These are phyloP conservation scores for Canariomyces notabilis DNA, from an alignment of 2,329 filamentous ascomycete genomes.

Conservation along the genomic window DNA sequence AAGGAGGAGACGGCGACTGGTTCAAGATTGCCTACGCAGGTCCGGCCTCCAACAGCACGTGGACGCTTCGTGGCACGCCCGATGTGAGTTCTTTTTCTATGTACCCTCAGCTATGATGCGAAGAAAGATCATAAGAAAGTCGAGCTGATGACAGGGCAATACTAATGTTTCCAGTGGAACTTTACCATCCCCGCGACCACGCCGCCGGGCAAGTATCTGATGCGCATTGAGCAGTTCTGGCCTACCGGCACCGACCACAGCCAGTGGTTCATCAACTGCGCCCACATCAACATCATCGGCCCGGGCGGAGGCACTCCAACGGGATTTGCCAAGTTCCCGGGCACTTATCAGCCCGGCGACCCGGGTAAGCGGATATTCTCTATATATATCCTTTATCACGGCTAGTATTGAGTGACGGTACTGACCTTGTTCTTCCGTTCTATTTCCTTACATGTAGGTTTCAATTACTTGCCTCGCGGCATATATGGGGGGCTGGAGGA, in stretches of 20 bases:
- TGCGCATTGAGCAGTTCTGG: conserved; percentile 17
- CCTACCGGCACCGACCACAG: not conserved
- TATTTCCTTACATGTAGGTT: not conserved
- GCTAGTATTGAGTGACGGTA: no score
- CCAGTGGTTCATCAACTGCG: conserved; percentile 20
- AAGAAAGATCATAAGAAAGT: no score
- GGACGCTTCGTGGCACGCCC: conserved; percentile 5
- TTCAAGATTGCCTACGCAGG: conserved; percentile 19
- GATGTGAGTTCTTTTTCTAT: conserved; percentile 4
- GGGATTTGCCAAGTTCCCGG: conserved; percentile 14
- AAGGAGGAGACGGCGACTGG: conserved; percentile 17
- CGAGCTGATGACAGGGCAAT: not conserved
- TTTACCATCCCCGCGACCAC: conserved; percentile 17
- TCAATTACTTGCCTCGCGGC: not conserved
- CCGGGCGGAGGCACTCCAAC: conserved; percentile 13
- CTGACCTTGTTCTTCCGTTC: no score
- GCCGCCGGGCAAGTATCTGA: conserved; percentile 17
- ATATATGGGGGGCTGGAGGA: conserved; percentile 5
- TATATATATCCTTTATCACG: no score
- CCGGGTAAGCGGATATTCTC: conserved; percentile 6
- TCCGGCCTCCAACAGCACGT: conserved; percentile 3
- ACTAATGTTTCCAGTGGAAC: conserved; percentile 10
- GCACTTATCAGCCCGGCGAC: conserved; percentile 11
- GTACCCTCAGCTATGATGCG: not conserved
- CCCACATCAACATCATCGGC: conserved; percentile 15